A percentile compares a stretch with the other conserved stretches of the same genome.
Conservation (phyloP, 305 asterid genomes). For the Fraxinus floribunda region DNA sequence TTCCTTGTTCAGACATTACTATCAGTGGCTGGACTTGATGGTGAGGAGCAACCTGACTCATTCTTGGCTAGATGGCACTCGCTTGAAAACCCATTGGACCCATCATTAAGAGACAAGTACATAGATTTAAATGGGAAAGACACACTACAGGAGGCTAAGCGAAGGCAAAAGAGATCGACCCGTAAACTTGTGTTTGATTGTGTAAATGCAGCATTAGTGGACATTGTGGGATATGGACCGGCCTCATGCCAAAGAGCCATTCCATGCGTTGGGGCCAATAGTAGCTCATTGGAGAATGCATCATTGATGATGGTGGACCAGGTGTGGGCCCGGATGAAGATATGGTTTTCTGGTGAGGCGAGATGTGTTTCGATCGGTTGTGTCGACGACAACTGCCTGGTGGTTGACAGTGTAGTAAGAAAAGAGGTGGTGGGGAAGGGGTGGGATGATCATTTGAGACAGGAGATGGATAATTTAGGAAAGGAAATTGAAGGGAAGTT, state of each 20-base stretch:
- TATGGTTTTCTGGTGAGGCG: constrained; percentile 52
- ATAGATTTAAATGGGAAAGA: constrained; percentile 50
- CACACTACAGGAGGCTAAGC: constrained; percentile 53
- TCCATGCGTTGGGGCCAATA: neutral
- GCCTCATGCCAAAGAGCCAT: constrained; percentile 42
- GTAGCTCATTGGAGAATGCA: constrained; percentile 9
- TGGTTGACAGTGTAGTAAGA: constrained; percentile 66
- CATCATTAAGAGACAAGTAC: constrained; percentile 69
- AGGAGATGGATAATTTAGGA: constrained; percentile 62
- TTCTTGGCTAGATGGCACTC: constrained; percentile 68
- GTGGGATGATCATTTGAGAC: constrained; percentile 58
- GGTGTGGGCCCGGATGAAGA: constrained; percentile 66
- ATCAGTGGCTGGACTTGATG: constrained; percentile 63
- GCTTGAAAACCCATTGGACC: constrained; percentile 77
- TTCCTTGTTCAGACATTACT: constrained; percentile 56
- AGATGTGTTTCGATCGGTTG: constrained; percentile 28
- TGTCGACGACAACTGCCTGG: constrained; percentile 54
- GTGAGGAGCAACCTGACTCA: constrained; percentile 45
- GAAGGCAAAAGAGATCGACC: constrained; percentile 66
- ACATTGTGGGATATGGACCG: constrained; percentile 46
- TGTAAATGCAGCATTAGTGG: constrained; percentile 63
- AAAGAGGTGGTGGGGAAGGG: constrained; percentile 72
- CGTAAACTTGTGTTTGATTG: constrained; percentile 81
- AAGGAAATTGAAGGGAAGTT: constrained; percentile 63
- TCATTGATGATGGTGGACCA: constrained; percentile 47